Evolutionary conservation across 2,329 filamentous ascomycete species (phyloP).

Genomic region (Pseudogymnoascus sp.): DNA sequence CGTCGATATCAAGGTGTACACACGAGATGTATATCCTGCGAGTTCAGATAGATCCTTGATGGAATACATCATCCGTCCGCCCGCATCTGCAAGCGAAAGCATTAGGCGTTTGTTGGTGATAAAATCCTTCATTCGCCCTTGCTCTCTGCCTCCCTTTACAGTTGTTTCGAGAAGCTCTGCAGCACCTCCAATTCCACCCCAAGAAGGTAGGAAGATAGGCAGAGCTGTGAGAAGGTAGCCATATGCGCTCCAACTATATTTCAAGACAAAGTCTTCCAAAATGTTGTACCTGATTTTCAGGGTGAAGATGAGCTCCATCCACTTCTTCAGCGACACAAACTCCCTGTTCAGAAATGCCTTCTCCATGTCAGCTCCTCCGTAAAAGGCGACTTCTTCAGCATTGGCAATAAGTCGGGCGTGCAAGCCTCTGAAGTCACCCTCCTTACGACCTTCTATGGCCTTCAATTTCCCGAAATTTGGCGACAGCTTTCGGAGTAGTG

Average conservation of each 20-base stretch:
- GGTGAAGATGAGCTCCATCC: conserved; percentile 98
- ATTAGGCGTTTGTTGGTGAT: conserved; percentile 98
- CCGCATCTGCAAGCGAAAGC: conserved; percentile 92
- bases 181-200: conserved; percentile 75
- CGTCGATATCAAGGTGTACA: conserved; percentile 92
- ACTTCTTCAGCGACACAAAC: conserved; percentile 84
- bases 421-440: conserved; percentile 87
- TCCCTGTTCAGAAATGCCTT: conserved; percentile 86
- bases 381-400: conserved; percentile 95
- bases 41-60: conserved; percentile 97
- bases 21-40: conserved; percentile 89
- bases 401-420: conserved; percentile 92
- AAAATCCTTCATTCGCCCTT: conserved; percentile 92
- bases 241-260: conserved; percentile 98
- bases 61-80: conserved; percentile 98
- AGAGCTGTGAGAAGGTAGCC: conserved; percentile 90
- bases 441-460: conserved; percentile 87
- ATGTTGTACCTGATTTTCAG: conserved; percentile 98
- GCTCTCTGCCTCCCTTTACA: conserved; percentile 56
- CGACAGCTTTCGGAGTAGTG: conserved; percentile 77
- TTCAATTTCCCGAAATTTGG: conserved; percentile 96
- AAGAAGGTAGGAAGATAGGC: conserved; percentile 87
- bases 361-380: conserved; percentile 91
- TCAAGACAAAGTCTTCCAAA: conserved; percentile 93
- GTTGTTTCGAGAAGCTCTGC: conserved; percentile 53